Base-by-base conservation (phyloP, 192 early-diverging fungal species). In the Mortierella claussenii region DNA sequence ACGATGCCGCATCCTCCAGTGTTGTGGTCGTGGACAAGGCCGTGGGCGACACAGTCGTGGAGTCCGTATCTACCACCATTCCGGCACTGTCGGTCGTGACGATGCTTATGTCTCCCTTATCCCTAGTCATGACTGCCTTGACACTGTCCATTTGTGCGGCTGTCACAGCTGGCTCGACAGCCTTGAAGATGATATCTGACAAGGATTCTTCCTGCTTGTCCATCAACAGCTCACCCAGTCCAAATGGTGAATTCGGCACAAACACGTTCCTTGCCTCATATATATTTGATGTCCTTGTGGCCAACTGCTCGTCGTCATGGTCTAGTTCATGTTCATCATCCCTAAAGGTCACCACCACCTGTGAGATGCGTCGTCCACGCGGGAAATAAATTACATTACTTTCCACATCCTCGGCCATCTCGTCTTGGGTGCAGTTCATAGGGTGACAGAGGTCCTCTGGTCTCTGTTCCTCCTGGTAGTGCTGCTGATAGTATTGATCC, bases 311-410 rank as follows among this genome's bases (percentile, higher is more conserved):
- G 13, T 13, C 7, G 13, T 7, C 37, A 40, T n/a, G n/a, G n/a
- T n/a, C n/a, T n/a, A n/a, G n/a, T n/a, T n/a, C n/a, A n/a, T n/a
- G n/a, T 13, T 40, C 37, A 10, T 56, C 63, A 33, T 63, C 69
- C 23, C 58, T 58, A 53, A 67, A 76, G 27, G 63, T 67, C 17
- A 76, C 59, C 18, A 67, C 63, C 0, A 76, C 73, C 53, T 76
- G 73, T 3, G 64, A 62, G 23, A 76, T 67, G 28, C 52, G 51
- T 7, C 45, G 31, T 15, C 52, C 40, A 4, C 31, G 47, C 2
- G 73, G 53, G 15, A 66, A 23, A 23, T 55, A 51, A n/a, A 62
- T 57, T 13, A 18, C n/a, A 8, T 45, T 57, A 31, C 54, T 63
- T 24, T 63, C 60, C 0, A 24, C 34, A 33, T 50, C 58, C 12